Conservation (phyloP, 805 yeast species). For the Pichia occidentalis region DNA sequence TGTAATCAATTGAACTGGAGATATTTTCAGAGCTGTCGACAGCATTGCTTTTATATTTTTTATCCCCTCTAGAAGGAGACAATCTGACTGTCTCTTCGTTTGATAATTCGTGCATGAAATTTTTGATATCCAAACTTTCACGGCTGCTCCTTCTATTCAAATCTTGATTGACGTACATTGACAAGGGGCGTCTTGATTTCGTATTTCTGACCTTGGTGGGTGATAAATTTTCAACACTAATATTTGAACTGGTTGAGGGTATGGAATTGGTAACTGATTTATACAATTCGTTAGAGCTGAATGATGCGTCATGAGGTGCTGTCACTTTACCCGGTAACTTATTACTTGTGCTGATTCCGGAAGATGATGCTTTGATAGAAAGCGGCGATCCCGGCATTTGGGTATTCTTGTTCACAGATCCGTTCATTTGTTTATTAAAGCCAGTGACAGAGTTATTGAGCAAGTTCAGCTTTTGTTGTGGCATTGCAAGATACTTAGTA, state of each 20-base stretch:
- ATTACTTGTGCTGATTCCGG: too few relatives aligned
- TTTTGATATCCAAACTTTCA: conserved; percentile 11
- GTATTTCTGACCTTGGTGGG: conserved; percentile 6
- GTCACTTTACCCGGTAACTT: too few relatives aligned
- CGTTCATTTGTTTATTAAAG: conserved; percentile 1
- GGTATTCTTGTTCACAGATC: too few relatives aligned
- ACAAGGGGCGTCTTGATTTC: conserved; percentile 7
- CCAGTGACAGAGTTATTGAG: conserved; percentile 1
- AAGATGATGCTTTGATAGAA: too few relatives aligned
- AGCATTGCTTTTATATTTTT: conserved; percentile 8
- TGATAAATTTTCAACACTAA: not conserved
- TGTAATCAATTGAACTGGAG: conserved; percentile 34
- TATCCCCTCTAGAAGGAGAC: conserved; percentile 18
- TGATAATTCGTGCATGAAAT: conserved; percentile 17
- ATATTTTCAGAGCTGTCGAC: conserved; percentile 23
- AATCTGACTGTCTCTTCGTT: conserved; percentile 30
- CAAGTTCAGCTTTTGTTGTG: too few relatives aligned
- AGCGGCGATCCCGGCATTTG: not conserved
- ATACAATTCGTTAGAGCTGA: too few relatives aligned
- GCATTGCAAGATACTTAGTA: too few relatives aligned
- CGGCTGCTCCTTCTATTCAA: conserved; percentile 6
- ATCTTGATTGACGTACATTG: conserved; percentile 10
- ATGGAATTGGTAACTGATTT: too few relatives aligned
- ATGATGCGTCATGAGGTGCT: too few relatives aligned
- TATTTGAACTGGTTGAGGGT: not conserved